These are phyloP conservation scores for Pythium biforme DNA, from an alignment of 352 stramenopile species.

Conservation along the genomic window DNA sequence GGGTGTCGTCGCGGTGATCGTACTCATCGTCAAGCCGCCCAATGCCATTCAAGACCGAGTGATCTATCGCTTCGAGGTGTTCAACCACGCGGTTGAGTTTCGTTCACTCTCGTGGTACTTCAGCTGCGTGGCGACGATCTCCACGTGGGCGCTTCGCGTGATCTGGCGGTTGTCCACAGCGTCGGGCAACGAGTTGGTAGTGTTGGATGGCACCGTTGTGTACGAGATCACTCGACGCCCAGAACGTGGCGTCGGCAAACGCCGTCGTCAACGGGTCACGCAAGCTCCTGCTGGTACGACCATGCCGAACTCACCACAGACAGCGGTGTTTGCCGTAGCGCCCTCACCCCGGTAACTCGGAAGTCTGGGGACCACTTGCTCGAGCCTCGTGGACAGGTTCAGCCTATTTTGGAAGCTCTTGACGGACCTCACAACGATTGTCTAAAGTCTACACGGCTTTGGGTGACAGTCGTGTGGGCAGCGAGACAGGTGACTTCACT, in stretches of 20 bases:
- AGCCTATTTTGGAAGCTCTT: too few relatives aligned
- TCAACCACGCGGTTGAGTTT: not conserved
- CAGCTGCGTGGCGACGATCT: conserved; percentile 3
- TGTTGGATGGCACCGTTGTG: conserved; percentile 7
- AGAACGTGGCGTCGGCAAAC: not conserved
- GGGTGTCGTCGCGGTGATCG: not conserved
- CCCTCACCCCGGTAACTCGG: too few relatives aligned
- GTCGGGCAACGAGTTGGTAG: not conserved
- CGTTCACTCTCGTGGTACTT: conserved; percentile 6
- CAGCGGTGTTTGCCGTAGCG: too few relatives aligned
- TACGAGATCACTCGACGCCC: not conserved
- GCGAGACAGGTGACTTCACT: too few relatives aligned
- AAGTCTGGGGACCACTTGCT: too few relatives aligned
- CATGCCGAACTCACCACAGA: too few relatives aligned
- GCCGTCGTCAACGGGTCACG: not conserved
- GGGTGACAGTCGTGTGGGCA: too few relatives aligned
- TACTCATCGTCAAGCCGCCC: not conserved
- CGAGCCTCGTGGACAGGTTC: too few relatives aligned
- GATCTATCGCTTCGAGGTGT: not conserved
- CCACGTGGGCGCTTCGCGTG: conserved; percentile 2
- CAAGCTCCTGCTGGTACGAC: not conserved
- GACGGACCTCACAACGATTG: too few relatives aligned
- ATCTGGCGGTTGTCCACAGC: conserved; percentile 9
- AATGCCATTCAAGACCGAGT: conserved; percentile 1
- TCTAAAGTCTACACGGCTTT: too few relatives aligned